A percentile compares a stretch with the other conserved stretches of the same genome.
Evolutionary conservation across 306 rosid species (phyloP).

Genomic region (Prunus dulcis): DNA sequence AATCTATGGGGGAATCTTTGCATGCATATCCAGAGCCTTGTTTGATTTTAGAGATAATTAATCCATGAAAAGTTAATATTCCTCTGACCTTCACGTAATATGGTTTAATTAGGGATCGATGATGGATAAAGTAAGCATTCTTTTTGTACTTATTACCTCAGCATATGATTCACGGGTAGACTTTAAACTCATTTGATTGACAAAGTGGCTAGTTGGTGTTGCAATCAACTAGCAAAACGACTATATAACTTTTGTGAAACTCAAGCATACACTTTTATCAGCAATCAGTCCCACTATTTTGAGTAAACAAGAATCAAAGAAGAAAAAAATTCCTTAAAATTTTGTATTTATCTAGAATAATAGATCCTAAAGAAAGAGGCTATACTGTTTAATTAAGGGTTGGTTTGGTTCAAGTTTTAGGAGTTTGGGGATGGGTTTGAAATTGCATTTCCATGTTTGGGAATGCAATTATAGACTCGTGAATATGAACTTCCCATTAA

Average conservation of each 20-base stretch:
- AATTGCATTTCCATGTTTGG: too few relatives aligned
- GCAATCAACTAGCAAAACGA: slow-evolving; percentile 11
- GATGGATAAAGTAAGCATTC: not conserved
- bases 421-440: too few relatives aligned
- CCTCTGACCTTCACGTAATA: not conserved
- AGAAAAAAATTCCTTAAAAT: too few relatives aligned
- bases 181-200: not conserved
- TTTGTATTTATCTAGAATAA: too few relatives aligned
- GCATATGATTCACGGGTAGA: slow-evolving; percentile 7
- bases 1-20: not conserved
- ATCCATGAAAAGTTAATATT: not conserved
- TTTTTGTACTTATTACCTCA: slow-evolving; percentile 11
- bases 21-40: not conserved
- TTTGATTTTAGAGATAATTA: not conserved
- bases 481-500: too few relatives aligned
- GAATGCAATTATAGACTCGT: too few relatives aligned
- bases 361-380: too few relatives aligned
- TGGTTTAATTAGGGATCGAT: not conserved
- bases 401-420: too few relatives aligned
- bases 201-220: not conserved
- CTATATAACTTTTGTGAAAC: not conserved
- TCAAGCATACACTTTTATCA: not conserved
- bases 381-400: too few relatives aligned
- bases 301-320: too few relatives aligned
- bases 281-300: not conserved